A percentile compares a stretch with the other conserved stretches of the same genome.
Conservation (phyloP, 306 rosid genomes). For the Senna tora region DNA sequence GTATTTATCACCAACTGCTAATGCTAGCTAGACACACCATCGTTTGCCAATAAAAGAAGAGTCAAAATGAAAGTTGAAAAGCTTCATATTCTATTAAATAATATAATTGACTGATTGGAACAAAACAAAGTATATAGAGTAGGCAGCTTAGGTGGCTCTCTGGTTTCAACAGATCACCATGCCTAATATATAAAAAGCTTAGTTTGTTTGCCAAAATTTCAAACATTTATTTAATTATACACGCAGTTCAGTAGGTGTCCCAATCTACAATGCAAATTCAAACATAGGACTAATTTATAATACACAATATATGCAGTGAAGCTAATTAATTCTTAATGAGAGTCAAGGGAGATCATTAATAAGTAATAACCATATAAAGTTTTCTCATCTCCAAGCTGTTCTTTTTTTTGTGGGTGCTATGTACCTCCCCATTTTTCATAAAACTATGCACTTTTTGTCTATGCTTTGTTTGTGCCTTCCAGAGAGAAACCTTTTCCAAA, state of each 20-base stretch:
- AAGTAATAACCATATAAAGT: conserved; percentile 15
- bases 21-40: neutral
- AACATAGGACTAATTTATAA: neutral
- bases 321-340: conserved; percentile 24
- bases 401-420: conserved; percentile 19
- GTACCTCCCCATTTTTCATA: conserved; percentile 17
- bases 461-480: conserved; percentile 43
- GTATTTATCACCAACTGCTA: neutral
- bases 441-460: conserved; percentile 43
- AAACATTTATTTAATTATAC: conserved; percentile 24
- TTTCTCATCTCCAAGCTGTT: conserved; percentile 17
- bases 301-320: neutral
- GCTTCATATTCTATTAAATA: neutral
- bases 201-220: conserved; percentile 34
- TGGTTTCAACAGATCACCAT: neutral
- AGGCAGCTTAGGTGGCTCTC: conserved; percentile 13
- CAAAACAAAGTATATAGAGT: neutral
- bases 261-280: conserved; percentile 26
- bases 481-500: conserved; percentile 34
- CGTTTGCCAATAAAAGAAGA: conserved; percentile 13
- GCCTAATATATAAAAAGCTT: neutral
- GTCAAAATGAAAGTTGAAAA: conserved; percentile 40
- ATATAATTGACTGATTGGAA: conserved; percentile 38
- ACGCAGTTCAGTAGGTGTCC: conserved; percentile 22
- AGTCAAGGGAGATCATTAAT: conserved; percentile 32